Evolutionary conservation across 768 basidiomycete genomes (phyloP).

Genomic region (Mycena vulgaris): DNA sequence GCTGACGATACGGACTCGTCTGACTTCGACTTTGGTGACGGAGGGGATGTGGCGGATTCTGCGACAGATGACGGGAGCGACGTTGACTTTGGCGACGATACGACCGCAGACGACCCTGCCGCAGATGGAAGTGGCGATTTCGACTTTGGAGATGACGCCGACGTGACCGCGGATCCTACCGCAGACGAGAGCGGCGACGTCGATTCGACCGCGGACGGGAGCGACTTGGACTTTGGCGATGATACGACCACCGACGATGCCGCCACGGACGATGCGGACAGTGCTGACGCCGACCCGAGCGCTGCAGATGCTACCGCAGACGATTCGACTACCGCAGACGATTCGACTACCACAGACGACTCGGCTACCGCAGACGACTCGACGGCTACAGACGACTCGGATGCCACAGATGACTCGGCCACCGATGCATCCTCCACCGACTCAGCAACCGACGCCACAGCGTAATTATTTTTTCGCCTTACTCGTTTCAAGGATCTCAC

Average conservation of each 20-base stretch:
- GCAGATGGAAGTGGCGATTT: background rate
- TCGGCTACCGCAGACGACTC: background rate
- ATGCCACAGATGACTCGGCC: no score
- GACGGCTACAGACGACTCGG: background rate
- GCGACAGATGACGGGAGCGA: no score
- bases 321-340: background rate
- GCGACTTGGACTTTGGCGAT: no score
- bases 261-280: background rate
- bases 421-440: no score
- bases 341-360: background rate
- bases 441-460: no score
- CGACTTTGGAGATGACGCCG: constrained; percentile 3
- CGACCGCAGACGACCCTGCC: background rate
- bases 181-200: background rate
- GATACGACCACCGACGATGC: background rate
- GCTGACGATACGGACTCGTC: background rate
- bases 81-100: no score
- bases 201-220: background rate
- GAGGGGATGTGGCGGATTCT: no score
- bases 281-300: background rate
- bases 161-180: no score
- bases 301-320: background rate
- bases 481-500: no score
- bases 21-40: background rate
- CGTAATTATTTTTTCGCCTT: no score